Base-by-base conservation (phyloP, 2,329 filamentous ascomycete genomes). In the Colletotrichum sublineola region DNA sequence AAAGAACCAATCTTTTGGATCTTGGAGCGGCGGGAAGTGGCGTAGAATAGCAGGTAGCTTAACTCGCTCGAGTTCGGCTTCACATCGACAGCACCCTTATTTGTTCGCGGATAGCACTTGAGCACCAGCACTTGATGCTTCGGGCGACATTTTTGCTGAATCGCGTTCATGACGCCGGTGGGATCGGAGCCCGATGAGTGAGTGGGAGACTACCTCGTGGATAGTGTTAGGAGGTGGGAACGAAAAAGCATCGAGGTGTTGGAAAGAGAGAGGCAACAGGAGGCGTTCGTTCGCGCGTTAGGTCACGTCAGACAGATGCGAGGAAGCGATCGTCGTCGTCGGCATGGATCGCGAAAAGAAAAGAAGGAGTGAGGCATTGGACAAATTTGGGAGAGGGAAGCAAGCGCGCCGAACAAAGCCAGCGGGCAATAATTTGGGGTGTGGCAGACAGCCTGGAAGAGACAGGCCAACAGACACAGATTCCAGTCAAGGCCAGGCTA, bases 21-120 rank as follows among this genome's bases (percentile, higher is more conserved):
- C 87, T 98, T 99, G 83, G 94, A 96, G 75, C 94, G 92, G 73
- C 96, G 94, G 77, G 95, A 97, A 80, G 94, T 97, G 74, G 94
- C 95, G 86, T 99, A 98, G 88, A 97, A 98, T 67, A 98, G 90
- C 75, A 99, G 90, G 81, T 98, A 98, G 83, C 94, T 97, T 75
- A 99, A 90, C 86, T 99, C 96, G 84, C 94, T 97, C 76, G 94
- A 94, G 83, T 98, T 98, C 56, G 96, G 95, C 84, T 96, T 97
- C 79, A 97, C 94, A 79, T 97, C 94, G 80, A 95, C 93, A 74
- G 94, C 92, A 63, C 94, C 94, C 84, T 98, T 98, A 75, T 94
- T 94, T 75, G 94, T 95, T 77, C 93, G 93, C 52, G 96, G 96
- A 82, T 98, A 99, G 86, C 96, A 98, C 85, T 97, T 98, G 76